Conservation (phyloP, 2,329 filamentous ascomycete genomes). For the Coniochaeta sp. region DNA sequence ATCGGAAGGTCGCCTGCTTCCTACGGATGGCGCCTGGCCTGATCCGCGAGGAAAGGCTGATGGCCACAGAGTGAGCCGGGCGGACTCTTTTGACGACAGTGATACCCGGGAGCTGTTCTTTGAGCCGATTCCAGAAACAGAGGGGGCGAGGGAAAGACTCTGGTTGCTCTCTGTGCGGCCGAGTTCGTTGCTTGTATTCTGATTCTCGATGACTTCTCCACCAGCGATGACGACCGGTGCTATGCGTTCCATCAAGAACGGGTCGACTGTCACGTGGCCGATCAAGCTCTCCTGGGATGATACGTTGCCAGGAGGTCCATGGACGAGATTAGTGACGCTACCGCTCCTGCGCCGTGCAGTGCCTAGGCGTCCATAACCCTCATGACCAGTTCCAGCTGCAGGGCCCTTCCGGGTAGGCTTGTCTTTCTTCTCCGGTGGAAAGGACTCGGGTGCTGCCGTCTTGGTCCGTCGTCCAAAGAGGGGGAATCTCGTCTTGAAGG, state of each 20-base stretch:
- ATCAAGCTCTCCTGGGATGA: conserved; percentile 44
- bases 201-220: conserved; percentile 53
- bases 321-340: conserved; percentile 40
- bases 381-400: conserved; percentile 86
- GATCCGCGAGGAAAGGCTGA: conserved; percentile 39
- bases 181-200: conserved; percentile 44
- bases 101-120: conserved; percentile 33
- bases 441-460: conserved; percentile 43
- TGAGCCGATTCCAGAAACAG: conserved; percentile 36
- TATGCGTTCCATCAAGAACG: conserved; percentile 54
- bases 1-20: conserved; percentile 41
- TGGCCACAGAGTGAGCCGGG: conserved; percentile 42
- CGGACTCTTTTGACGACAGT: conserved; percentile 28
- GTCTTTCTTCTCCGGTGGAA: conserved; percentile 46
- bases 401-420: conserved; percentile 65
- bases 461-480: conserved; percentile 72
- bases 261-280: conserved; percentile 37
- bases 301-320: conserved; percentile 33
- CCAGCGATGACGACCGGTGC: conserved; percentile 61
- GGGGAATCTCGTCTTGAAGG: conserved; percentile 61
- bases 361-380: conserved; percentile 68
- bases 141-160: conserved; percentile 31
- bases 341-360: conserved; percentile 55
- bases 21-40: conserved; percentile 14
- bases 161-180: conserved; percentile 41